Conservation (phyloP, 2,329 filamentous ascomycete genomes). For the Exophiala xenobiotica region DNA sequence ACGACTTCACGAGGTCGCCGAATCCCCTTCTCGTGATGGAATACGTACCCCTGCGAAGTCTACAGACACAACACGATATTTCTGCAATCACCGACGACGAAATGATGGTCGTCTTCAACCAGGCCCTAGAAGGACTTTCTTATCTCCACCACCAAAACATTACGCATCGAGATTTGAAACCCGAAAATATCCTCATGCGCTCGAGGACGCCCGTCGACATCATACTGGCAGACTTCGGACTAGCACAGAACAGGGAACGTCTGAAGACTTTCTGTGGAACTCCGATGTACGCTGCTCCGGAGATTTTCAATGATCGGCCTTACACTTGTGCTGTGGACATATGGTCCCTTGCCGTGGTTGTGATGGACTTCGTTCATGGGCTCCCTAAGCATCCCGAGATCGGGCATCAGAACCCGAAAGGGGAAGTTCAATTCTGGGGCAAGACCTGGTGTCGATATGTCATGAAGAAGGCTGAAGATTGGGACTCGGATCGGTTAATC, state of each 20-base stretch:
- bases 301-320: neutral
- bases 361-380: slow-evolving; percentile 15
- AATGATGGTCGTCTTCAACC: slow-evolving; percentile 4
- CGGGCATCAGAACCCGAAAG: neutral
- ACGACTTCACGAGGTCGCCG: slow-evolving; percentile 6
- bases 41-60: slow-evolving; percentile 10
- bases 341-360: slow-evolving; percentile 26
- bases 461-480: neutral
- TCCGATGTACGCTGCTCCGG: slow-evolving; percentile 12
- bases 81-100: slow-evolving; percentile 4
- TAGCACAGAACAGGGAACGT: slow-evolving; percentile 39
- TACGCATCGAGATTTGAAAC: slow-evolving; percentile 95
- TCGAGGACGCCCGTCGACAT: slow-evolving; percentile 71
- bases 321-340: slow-evolving; percentile 25
- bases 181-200: slow-evolving; percentile 89
- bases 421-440: neutral
- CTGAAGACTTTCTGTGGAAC: slow-evolving; percentile 14
- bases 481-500: neutral
- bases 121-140: slow-evolving; percentile 71
- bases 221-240: slow-evolving; percentile 92
- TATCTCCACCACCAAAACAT: slow-evolving; percentile 81
- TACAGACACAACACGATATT: neutral
- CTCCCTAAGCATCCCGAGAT: neutral
- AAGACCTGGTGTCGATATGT: neutral
- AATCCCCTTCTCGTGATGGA: slow-evolving; percentile 14